Percentiles rank a stretch among this genome's conserved stretches.
These are phyloP conservation scores for Pseudotulostoma volvatum DNA, from an alignment of 495 filamentous ascomycete genomes.

Conservation along the genomic window DNA sequence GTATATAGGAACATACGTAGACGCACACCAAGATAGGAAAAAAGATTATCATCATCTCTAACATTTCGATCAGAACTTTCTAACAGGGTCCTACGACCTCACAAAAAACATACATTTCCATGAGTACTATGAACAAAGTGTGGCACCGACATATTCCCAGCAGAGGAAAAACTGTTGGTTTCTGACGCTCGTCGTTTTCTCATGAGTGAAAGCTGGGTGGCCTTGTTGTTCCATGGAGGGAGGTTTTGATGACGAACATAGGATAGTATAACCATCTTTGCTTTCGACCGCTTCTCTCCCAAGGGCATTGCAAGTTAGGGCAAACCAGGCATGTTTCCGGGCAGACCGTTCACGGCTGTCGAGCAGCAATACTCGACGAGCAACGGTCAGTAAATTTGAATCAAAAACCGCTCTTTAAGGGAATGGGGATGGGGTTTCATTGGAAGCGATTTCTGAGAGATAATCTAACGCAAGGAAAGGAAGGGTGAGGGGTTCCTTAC, in stretches of 20 bases:
- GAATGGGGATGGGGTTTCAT: background rate
- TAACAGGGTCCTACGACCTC: no score
- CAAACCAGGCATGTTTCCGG: slow-evolving; percentile 18
- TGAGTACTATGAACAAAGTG: slow-evolving; percentile 5
- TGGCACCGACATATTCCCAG: slow-evolving; percentile 26
- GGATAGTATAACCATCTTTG: slow-evolving; percentile 30
- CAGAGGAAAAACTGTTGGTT: no score
- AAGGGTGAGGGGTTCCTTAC: slow-evolving; percentile 16
- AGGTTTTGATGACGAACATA: slow-evolving; percentile 12
- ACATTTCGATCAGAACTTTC: no score
- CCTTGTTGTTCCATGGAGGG: slow-evolving; percentile 2
- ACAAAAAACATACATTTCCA: no score
- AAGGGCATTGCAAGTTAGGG: slow-evolving; percentile 21
- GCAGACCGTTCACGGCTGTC: background rate
- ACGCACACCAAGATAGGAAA: no score
- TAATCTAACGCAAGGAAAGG: background rate
- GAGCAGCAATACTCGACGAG: background rate
- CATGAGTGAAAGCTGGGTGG: background rate
- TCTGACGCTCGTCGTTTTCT: background rate
- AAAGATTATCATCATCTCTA: no score
- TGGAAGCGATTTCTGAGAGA: background rate
- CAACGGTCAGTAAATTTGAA: background rate
- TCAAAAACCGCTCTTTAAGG: background rate
- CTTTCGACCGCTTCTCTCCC: slow-evolving; percentile 24
- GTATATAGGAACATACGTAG: no score